Base-by-base conservation (phyloP, 257 asterid genomes). In the Salvia miltiorrhiza region DNA sequence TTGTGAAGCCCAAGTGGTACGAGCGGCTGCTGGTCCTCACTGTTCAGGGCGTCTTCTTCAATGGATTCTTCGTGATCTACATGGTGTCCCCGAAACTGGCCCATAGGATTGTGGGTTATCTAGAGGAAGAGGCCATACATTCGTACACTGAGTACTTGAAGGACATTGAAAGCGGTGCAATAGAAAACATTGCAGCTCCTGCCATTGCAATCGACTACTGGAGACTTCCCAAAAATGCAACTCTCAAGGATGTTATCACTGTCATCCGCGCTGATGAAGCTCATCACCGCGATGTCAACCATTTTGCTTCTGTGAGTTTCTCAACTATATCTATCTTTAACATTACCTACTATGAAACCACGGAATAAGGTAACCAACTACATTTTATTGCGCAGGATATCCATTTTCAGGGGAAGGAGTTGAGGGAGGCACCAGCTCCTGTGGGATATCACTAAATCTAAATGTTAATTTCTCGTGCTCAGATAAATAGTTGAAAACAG, bases 181-280 rank as follows among this genome's bases (percentile, higher is more conserved):
- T 90, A 32, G 75, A 85, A 63, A 90, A 92, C 68, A 79, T 85
- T 43, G 85, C 90, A 0, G 96, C 96, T 57, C 98, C 98, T 63
- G 97, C 96, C 65, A 92, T 92, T 54, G 95, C 98, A 7, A 86
- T 89, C 28, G 97, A 92, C 74, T 92, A 92, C 74, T 92, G 98
- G 98, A 85, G 97, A 9, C 86, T 92, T 74, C 95, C 93, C 0
- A 79, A 82, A 65, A 82, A 85, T 73, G 92, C 97, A 43, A 90
- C 86, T 69, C 74, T 92, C 64, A 88, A 80, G 83, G 96, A 90
- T 74, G 97, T 86, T 49, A 77, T 92, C 61, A 82, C 80, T 24
- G 97, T 92, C 57, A 84, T 92, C 73, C 89, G 95, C 35, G 97
- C 98, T 35, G 98, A 92, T 73, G 98, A 92, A 79, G 98, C 98